Percentiles rank a stretch among this genome's conserved stretches.
These are phyloP conservation scores for Phytophthora pluvialis DNA, from an alignment of 352 stramenopile genomes.

Conservation along the genomic window DNA sequence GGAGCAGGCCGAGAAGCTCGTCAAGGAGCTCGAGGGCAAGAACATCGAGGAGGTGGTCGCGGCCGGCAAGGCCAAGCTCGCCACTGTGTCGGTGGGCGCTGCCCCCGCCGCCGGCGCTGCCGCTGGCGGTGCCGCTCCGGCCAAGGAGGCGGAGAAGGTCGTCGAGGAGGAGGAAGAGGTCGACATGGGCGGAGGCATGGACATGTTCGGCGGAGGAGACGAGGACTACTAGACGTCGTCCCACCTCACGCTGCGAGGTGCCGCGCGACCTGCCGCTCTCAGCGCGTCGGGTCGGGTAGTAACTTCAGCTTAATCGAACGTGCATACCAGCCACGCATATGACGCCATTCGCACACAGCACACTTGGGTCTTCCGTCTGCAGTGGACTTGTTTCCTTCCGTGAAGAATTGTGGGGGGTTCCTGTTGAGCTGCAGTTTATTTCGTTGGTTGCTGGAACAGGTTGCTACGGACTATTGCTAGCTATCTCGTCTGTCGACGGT, in stretches of 20 bases:
- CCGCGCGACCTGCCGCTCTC: constrained; percentile 7
- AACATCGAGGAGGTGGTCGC: constrained; percentile 87
- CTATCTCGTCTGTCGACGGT: constrained; percentile 6
- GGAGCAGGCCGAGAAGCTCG: constrained; percentile 78
- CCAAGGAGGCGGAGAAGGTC: constrained; percentile 72
- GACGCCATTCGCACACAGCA: constrained; percentile 56
- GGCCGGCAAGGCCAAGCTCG: constrained; percentile 87
- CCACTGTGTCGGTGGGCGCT: constrained; percentile 78
- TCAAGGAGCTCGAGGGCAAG: constrained; percentile 92
- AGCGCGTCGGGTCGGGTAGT: constrained; percentile 29
- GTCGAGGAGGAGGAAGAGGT: constrained; percentile 82
- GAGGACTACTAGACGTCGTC: constrained; percentile 78
- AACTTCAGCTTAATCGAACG: constrained; percentile 62
- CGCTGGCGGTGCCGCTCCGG: constrained; percentile 47
- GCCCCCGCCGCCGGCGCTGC: constrained; percentile 45
- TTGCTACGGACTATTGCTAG: constrained; percentile 16
- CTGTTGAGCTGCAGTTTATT: constrained; percentile 17
- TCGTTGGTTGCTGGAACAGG: constrained; percentile 17
- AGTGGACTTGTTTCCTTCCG: neutral
- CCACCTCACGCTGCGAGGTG: neutral
- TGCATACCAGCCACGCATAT: constrained; percentile 42
- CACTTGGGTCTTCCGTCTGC: constrained; percentile 9
- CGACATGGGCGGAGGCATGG: constrained; percentile 81
- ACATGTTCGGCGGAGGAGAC: constrained; percentile 86
- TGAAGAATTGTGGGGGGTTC: neutral